Percentiles rank a stretch among this genome's conserved stretches.
Evolutionary conservation across 345 rosid species (phyloP).

Genomic region (Camelina sativa): DNA sequence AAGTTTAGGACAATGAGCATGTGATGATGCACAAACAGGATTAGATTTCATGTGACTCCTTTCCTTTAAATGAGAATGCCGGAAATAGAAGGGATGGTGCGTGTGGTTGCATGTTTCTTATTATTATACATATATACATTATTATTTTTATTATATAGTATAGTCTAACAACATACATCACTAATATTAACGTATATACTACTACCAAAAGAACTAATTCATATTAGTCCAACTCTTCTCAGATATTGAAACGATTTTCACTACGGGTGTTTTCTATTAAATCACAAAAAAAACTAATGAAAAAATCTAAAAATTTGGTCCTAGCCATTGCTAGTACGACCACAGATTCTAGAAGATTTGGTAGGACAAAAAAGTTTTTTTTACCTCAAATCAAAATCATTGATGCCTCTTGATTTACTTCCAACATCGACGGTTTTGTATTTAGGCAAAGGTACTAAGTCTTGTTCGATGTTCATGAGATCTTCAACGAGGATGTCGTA

Average conservation of each 20-base stretch:
- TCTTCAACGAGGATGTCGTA: slow-evolving; percentile 87
- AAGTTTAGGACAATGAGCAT: slow-evolving; percentile 56
- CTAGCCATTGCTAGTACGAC: slow-evolving; percentile 1
- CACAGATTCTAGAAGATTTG: neutral
- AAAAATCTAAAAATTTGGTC: slow-evolving; percentile 14
- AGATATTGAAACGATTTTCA: slow-evolving; percentile 20
- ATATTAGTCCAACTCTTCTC: slow-evolving; percentile 25
- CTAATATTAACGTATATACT: slow-evolving; percentile 7
- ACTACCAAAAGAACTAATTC: slow-evolving; percentile 12
- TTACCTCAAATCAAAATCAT: slow-evolving; percentile 53
- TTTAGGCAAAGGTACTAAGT: slow-evolving; percentile 66
- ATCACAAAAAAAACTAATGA: neutral
- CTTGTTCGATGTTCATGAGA: slow-evolving; percentile 71
- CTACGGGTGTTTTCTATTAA: slow-evolving; percentile 12
- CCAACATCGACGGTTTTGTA: slow-evolving; percentile 45
- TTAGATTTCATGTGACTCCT: slow-evolving; percentile 65
- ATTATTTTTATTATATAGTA: neutral
- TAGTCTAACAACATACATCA: slow-evolving; percentile 3
- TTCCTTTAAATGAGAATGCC: slow-evolving; percentile 36
- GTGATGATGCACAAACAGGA: slow-evolving; percentile 54
- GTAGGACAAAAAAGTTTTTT: neutral
- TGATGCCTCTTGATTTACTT: neutral
- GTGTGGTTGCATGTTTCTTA: slow-evolving; percentile 37
- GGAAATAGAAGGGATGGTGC: slow-evolving; percentile 47
- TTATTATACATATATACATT: slow-evolving; percentile 2